Percentiles rank a stretch among this genome's conserved stretches.
Evolutionary conservation across 2,329 filamentous ascomycete genomes (phyloP).

Genomic region (Periconia sp.): DNA sequence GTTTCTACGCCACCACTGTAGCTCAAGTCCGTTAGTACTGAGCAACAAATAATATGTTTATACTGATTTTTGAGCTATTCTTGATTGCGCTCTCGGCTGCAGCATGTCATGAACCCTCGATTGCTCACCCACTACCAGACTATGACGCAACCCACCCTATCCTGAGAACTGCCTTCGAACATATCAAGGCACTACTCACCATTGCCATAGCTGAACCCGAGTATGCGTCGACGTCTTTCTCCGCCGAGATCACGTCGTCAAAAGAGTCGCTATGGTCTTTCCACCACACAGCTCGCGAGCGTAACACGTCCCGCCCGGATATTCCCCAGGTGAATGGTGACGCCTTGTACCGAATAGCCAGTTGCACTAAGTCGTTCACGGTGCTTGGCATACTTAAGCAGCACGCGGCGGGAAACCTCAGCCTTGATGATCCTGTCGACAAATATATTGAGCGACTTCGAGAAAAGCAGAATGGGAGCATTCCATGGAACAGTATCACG

Average conservation of each 20-base stretch:
- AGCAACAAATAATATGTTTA: not conserved
- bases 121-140: constrained; percentile 47
- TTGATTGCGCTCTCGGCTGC: constrained; percentile 15
- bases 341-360: constrained; percentile 50
- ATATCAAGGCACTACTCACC: constrained; percentile 33
- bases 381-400: constrained; percentile 40
- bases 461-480: constrained; percentile 32
- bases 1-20: not conserved
- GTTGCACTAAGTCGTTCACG: constrained; percentile 45
- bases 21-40: not conserved
- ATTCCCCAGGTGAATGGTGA: constrained; percentile 44
- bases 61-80: not conserved
- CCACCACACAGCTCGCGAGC: constrained; percentile 46
- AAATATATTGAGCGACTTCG: constrained; percentile 41
- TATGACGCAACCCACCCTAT: constrained; percentile 34
- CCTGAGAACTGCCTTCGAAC: constrained; percentile 35
- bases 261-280: constrained; percentile 46
- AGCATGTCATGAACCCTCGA: constrained; percentile 44
- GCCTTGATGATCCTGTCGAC: constrained; percentile 40
- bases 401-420: constrained; percentile 41
- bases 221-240: constrained; percentile 46
- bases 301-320: constrained; percentile 46
- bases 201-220: constrained; percentile 32
- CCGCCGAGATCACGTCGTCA: constrained; percentile 48
- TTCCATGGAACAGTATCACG: constrained; percentile 52